Conservation (phyloP, 345 rosid genomes). For the Hibiscus syriacus region DNA sequence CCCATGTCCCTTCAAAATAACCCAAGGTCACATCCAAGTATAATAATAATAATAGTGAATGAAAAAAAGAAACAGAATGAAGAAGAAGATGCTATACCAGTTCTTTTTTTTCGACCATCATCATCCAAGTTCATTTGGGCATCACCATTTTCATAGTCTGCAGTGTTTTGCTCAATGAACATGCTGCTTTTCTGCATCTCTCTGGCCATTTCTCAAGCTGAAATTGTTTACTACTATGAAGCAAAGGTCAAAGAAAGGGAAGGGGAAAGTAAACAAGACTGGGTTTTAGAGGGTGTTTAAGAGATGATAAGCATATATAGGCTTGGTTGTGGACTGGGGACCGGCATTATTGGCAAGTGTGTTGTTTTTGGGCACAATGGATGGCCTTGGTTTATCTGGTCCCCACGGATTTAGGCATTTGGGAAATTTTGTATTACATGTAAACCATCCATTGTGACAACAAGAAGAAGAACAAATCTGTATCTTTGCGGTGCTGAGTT, state of each 20-base stretch:
- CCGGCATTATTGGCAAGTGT: background rate
- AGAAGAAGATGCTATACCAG: background rate
- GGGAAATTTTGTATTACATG: background rate
- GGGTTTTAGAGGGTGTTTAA: background rate
- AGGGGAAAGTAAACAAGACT: background rate
- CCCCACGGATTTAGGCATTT: background rate
- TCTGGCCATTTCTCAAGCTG: constrained; percentile 15
- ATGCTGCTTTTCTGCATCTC: constrained; percentile 31
- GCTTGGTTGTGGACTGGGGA: background rate
- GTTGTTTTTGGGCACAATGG: background rate
- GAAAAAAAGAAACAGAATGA: too few species aligned
- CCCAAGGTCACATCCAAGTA: background rate
- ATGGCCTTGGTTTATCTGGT: constrained; percentile 2
- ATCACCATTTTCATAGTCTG: constrained; percentile 21
- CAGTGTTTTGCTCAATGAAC: constrained; percentile 31
- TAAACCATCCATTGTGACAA: constrained; percentile 8
- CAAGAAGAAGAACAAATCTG: background rate
- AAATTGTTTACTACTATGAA: background rate
- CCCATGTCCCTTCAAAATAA: constrained; percentile 54
- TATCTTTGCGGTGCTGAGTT: background rate
- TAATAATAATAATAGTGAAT: background rate
- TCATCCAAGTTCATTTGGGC: constrained; percentile 52
- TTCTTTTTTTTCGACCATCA: constrained; percentile 62
- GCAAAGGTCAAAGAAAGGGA: background rate
- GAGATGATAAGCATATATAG: background rate